A percentile compares a stretch with the other conserved stretches of the same genome.
phyloP scores from a whole-genome alignment of 495 filamentous ascomycete species.

The Hyaloscypha finlandica region DNA sequence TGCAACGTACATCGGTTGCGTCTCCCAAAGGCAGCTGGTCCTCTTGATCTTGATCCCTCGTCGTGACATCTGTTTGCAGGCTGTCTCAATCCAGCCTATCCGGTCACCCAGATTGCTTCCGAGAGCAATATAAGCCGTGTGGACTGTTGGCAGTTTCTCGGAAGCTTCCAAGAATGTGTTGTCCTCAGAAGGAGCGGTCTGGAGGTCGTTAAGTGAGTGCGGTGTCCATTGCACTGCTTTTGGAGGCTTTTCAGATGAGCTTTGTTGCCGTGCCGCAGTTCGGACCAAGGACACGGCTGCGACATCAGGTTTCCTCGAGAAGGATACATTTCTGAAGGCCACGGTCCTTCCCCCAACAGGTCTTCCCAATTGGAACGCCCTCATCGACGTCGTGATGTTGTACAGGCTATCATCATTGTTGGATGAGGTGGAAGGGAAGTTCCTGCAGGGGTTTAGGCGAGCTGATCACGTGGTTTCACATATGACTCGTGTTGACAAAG shows the following conservation, averaged over 20 bases:
- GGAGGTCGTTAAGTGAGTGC: conserved; percentile 12
- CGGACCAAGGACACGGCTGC: not conserved
- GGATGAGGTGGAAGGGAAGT: not conserved
- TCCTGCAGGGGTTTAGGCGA: not conserved
- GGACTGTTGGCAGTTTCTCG: not conserved
- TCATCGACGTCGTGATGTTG: conserved; percentile 8
- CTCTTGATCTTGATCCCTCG: conserved; percentile 70
- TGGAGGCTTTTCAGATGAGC: conserved; percentile 3
- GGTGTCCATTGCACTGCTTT: conserved; percentile 17
- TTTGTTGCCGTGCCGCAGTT: conserved; percentile 3
- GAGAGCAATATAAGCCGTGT: conserved; percentile 74
- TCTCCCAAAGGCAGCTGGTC: conserved; percentile 92
- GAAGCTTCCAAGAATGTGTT: not conserved
- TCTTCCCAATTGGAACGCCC: not conserved
- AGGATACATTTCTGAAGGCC: not conserved
- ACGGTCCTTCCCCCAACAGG: not conserved
- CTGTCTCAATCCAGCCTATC: conserved; percentile 76
- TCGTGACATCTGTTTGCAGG: conserved; percentile 72
- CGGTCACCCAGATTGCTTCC: conserved; percentile 94
- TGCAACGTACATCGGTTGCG: conserved; percentile 91
- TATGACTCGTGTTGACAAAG: not conserved
- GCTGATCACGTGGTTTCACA: not conserved
- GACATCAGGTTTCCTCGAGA: conserved; percentile 3
- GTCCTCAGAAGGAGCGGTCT: not conserved
- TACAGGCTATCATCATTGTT: not conserved